Evolutionary conservation across 2,329 filamentous ascomycete genomes (phyloP), one percentile per base, ranked within the genome.

Genomic region (Dendrostoma leiphaemia): DNA sequence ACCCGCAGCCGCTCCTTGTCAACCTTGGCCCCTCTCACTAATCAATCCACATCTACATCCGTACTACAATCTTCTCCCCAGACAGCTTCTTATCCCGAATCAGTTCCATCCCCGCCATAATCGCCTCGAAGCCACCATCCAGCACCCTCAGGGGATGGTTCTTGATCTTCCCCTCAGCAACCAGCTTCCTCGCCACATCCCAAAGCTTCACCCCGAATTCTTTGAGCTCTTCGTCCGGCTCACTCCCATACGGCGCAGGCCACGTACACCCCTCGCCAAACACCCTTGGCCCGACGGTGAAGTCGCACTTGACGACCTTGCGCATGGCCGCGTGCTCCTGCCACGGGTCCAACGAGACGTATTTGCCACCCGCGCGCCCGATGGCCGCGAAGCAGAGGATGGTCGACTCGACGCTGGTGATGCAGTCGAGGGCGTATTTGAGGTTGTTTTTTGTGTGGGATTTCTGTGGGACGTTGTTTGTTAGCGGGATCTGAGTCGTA

Each of bases 351-450:
- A 51, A 13, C 3, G 48, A 28, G n/a, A 40, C 51, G 51, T 61
- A 70, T 35, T 53, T 54, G 10, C 61, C 70, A 7, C 71, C 70
- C 17, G 51, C 60, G 7, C 64, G 61, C 3, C 72, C 69, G 6
- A 76, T 67, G 1, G 69, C 65, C 5, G 41, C 65, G 53, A 71
- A 74, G 63, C 74, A 76, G 9, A 70, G 37, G 5, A 57, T 47
- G 35, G 67, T 70, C 1, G 67, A 40, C 2, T 51, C 48, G 2
- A 51, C 28, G 2, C 2, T 40, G 13, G 48, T 49, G 51, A 77
- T 65, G 51, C 65, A 70, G 61, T 79, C 76, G 1, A 79, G 52
- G 1, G 64, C 69, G 44, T 69, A 70, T 1, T 51, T 51, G 1
- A 78, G 65, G 2, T 44, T 53, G 63, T 73, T 70, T 3, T 62